These are phyloP conservation scores for Colletotrichum brevisporum DNA, from an alignment of 2,329 filamentous ascomycete species.

Conservation along the genomic window DNA sequence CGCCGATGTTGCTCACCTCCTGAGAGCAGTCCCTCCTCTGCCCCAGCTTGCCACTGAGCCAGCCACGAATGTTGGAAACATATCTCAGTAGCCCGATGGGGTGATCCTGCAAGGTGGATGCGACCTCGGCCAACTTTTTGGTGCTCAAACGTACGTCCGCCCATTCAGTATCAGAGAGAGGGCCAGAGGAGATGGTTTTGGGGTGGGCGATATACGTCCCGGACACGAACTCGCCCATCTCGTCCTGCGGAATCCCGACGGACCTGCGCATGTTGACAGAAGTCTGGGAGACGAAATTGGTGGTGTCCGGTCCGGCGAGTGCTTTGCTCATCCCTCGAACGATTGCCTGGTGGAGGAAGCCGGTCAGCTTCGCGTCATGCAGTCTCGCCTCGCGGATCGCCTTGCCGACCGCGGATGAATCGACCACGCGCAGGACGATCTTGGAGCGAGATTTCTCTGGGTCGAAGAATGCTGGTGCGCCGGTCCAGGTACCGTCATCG, in stretches of 20 bases:
- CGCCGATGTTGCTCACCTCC: slow-evolving; percentile 61
- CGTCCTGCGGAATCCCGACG: slow-evolving; percentile 47
- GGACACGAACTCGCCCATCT: slow-evolving; percentile 55
- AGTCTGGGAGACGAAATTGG: slow-evolving; percentile 54
- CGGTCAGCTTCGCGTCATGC: slow-evolving; percentile 57
- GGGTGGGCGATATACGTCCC: slow-evolving; percentile 47
- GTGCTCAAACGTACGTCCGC: slow-evolving; percentile 49
- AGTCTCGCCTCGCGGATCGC: slow-evolving; percentile 49
- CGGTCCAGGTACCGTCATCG: slow-evolving; percentile 52
- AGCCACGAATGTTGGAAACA: slow-evolving; percentile 53
- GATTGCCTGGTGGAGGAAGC: slow-evolving; percentile 55
- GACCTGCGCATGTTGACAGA: slow-evolving; percentile 58
- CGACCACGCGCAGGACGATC: slow-evolving; percentile 50
- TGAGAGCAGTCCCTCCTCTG: slow-evolving; percentile 56
- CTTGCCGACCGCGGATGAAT: slow-evolving; percentile 44
- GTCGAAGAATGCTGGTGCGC: slow-evolving; percentile 46
- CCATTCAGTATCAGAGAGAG: slow-evolving; percentile 50
- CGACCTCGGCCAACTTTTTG: slow-evolving; percentile 48
- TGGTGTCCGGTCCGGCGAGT: slow-evolving; percentile 43
- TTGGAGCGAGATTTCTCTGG: slow-evolving; percentile 46
- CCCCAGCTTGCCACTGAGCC: slow-evolving; percentile 55
- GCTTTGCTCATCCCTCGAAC: slow-evolving; percentile 52
- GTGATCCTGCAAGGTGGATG: slow-evolving; percentile 44
- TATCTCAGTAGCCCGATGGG: slow-evolving; percentile 60
- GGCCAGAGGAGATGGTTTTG: slow-evolving; percentile 10